Conservation (phyloP, 2,329 filamentous ascomycete species). For the Clonostachys solani region DNA sequence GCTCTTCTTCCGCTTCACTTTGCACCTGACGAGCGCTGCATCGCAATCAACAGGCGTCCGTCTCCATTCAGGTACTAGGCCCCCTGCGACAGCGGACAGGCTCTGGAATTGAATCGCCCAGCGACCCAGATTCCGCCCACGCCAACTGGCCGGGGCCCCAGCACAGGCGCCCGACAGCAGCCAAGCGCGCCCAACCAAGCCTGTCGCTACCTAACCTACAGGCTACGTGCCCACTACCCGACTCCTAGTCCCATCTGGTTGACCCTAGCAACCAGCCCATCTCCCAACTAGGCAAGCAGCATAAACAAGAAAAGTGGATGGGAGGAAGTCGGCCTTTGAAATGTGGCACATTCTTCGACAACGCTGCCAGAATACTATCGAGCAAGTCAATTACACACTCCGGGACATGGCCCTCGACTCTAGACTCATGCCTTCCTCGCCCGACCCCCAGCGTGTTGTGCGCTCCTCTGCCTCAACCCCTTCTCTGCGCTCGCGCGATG, state of each 20-base stretch:
- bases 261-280: not conserved
- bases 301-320: not conserved
- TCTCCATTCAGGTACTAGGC: too few relatives aligned
- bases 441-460: constrained; percentile 25
- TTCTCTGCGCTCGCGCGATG: constrained; percentile 70
- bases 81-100: too few relatives aligned
- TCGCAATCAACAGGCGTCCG: too few relatives aligned
- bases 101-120: too few relatives aligned
- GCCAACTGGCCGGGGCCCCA: too few relatives aligned
- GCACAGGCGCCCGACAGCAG: too few relatives aligned
- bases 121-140: too few relatives aligned
- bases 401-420: constrained; percentile 34
- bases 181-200: too few relatives aligned
- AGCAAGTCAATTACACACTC: constrained; percentile 32
- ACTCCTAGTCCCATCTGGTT: not conserved
- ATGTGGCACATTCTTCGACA: constrained; percentile 34
- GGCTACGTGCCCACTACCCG: too few relatives aligned
- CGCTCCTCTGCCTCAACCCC: constrained; percentile 74
- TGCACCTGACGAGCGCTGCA: too few relatives aligned
- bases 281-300: not conserved
- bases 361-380: constrained; percentile 32
- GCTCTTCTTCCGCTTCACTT: too few relatives aligned
- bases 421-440: constrained; percentile 34
- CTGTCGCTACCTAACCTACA: too few relatives aligned
- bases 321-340: constrained; percentile 2